A percentile compares a stretch with the other conserved stretches of the same genome.
Evolutionary conservation across 495 filamentous ascomycete species (phyloP).

Genomic region (Tuber calosporum): DNA sequence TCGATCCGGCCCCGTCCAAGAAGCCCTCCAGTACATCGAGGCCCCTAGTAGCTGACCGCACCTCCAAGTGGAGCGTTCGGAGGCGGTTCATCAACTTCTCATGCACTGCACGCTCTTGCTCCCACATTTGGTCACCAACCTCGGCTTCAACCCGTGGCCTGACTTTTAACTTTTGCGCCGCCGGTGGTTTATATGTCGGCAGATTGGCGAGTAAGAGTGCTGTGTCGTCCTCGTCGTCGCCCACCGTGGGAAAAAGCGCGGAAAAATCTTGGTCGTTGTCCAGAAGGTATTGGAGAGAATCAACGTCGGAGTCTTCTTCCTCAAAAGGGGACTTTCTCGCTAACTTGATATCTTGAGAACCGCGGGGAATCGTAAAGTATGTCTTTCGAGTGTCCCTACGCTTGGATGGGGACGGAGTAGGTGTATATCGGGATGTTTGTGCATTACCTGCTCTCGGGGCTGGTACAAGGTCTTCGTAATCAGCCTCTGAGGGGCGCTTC

Average conservation of each 20-base stretch:
- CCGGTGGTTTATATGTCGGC: constrained; percentile 19
- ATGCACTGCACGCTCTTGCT: constrained; percentile 28
- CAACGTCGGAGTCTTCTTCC: constrained; percentile 32
- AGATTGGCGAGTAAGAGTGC: constrained; percentile 8
- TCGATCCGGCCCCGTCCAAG: constrained; percentile 27
- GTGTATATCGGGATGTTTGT: background rate
- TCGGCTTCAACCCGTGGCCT: constrained; percentile 30
- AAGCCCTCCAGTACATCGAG: constrained; percentile 37
- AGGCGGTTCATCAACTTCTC: constrained; percentile 40
- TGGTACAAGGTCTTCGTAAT: background rate
- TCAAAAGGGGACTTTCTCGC: constrained; percentile 7
- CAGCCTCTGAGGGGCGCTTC: background rate
- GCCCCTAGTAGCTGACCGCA: constrained; percentile 32
- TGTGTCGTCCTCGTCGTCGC: constrained; percentile 25
- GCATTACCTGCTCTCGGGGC: background rate
- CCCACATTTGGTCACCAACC: constrained; percentile 23
- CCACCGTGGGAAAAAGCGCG: constrained; percentile 27
- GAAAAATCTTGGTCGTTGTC: constrained; percentile 35
- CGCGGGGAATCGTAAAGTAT: background rate
- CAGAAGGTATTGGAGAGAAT: constrained; percentile 34
- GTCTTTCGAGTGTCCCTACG: background rate
- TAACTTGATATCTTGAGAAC: background rate
- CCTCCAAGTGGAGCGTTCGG: constrained; percentile 38
- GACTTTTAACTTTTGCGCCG: constrained; percentile 5
- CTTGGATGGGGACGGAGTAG: constrained; percentile 1